Base-by-base conservation (phyloP, 306 rosid genomes). In the Medicago lupulina region DNA sequence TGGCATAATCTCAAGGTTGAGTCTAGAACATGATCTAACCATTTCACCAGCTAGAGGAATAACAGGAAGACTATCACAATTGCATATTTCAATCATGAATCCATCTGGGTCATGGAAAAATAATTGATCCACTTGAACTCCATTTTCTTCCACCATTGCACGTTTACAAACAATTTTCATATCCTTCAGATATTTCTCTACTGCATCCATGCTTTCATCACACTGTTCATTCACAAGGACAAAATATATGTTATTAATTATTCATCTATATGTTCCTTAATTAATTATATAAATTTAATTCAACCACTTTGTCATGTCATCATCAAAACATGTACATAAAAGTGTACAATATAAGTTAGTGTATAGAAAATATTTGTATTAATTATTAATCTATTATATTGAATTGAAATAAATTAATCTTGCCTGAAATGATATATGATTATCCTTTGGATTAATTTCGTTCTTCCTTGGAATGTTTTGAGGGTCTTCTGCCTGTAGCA, bases 31-130 rank as follows among this genome's bases (percentile, higher is more conserved):
- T 21, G 86, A 61, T 39, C 70, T 75, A 0, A 51, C 53, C 84
- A 82, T 79, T 6, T 65, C 81, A 50, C 76, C 82, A 0, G 76
- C 87, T 1, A 95, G 16, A 1, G 98, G 98, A 5, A 95, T 34
- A 21, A 95, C 93, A 0, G 98, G 98, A 6, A 95, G 89, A 65
- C 83, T 92, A 68, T 95, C 98, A 39, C 98, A 95, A 53, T 95
- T 82, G 79, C 98, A 95, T 23, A 95, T 95, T 80, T 95, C 98
- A 53, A 95, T 87, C 98, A 95, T 95, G 86, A 95, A 95, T 0
- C 95, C 98, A 81, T 95, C 97, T 7, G 98, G 98, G 58, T 95
- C 98, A 67, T 95, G 98, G 70, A 95, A 95, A 76, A 95, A 95
- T 9, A 95, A 36, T 21, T 95, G 98, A 50, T 90, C 90, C 7